phyloP scores from a whole-genome alignment of 75 land plant species.

The Cunninghamia lanceolata region DNA sequence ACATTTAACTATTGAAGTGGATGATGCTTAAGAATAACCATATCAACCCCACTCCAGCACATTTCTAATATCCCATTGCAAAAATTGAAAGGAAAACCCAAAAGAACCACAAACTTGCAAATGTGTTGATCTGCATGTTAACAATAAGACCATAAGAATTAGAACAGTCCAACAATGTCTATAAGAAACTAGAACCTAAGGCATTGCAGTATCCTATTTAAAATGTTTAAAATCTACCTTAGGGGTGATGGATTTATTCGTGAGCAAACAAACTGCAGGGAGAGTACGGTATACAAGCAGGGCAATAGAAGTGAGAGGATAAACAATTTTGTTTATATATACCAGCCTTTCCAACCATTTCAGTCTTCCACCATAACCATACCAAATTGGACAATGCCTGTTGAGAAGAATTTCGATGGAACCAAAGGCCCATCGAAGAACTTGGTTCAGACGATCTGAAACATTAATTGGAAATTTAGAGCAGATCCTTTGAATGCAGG shows the following conservation, averaged over 20 bases:
- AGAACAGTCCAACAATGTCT: conserved; percentile 9
- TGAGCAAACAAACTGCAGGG: conserved; percentile 33
- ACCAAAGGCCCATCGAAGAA: conserved; percentile 80
- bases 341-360: conserved; percentile 44
- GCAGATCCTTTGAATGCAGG: conserved; percentile 32
- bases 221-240: conserved; percentile 14
- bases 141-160: conserved; percentile 4
- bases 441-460: conserved; percentile 79
- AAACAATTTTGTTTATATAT: conserved; percentile 44
- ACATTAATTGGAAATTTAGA: conserved; percentile 27
- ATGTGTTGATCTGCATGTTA: conserved; percentile 37
- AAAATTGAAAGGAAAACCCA: conserved; percentile 82
- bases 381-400: conserved; percentile 79
- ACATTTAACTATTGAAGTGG: too few relatives aligned
- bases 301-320: conserved; percentile 41
- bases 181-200: neutral
- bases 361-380: conserved; percentile 42
- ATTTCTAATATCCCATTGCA: conserved; percentile 83
- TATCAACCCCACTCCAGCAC: conserved; percentile 92
- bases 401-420: conserved; percentile 82
- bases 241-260: conserved; percentile 37
- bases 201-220: neutral
- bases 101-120: conserved; percentile 81
- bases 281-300: conserved; percentile 31
- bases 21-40: too few relatives aligned